Evolutionary conservation across 345 rosid genomes (phyloP).

Genomic region (Gossypium anomalum): DNA sequence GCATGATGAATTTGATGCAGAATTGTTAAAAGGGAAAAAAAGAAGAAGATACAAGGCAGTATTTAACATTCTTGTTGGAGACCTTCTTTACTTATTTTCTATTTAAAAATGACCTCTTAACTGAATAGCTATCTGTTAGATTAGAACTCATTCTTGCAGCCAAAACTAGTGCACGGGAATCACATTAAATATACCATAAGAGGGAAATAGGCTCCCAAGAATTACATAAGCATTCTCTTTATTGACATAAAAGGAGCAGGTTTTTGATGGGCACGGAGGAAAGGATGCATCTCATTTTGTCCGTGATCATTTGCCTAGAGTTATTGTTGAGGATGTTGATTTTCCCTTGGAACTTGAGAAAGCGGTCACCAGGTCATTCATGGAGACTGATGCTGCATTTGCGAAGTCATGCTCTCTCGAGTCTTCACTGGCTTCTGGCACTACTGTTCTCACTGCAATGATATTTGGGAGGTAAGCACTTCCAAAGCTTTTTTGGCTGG

Average conservation of each 20-base stretch:
- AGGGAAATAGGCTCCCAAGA: background rate
- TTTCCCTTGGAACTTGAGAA: conserved; percentile 71
- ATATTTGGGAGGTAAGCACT: conserved; percentile 60
- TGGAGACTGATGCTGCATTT: conserved; percentile 72
- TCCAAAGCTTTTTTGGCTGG: background rate
- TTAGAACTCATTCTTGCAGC: background rate
- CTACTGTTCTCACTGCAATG: conserved; percentile 82
- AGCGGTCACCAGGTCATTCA: conserved; percentile 58
- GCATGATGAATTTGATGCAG: background rate
- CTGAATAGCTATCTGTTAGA: background rate
- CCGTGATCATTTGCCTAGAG: conserved; percentile 68
- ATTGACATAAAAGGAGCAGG: conserved; percentile 32
- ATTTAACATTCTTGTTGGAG: background rate
- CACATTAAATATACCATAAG: background rate
- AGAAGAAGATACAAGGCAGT: background rate
- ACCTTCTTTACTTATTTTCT: background rate
- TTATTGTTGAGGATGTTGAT: conserved; percentile 71
- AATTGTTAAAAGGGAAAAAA: background rate
- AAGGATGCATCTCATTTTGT: conserved; percentile 67
- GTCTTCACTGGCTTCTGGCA: conserved; percentile 61
- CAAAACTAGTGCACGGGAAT: background rate
- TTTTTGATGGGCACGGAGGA: conserved; percentile 91
- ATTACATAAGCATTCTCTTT: background rate
- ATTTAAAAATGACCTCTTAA: background rate
- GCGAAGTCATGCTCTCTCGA: conserved; percentile 46